phyloP scores from a whole-genome alignment of 176 grass and related monocot species.

The Musa schizocarpa region DNA sequence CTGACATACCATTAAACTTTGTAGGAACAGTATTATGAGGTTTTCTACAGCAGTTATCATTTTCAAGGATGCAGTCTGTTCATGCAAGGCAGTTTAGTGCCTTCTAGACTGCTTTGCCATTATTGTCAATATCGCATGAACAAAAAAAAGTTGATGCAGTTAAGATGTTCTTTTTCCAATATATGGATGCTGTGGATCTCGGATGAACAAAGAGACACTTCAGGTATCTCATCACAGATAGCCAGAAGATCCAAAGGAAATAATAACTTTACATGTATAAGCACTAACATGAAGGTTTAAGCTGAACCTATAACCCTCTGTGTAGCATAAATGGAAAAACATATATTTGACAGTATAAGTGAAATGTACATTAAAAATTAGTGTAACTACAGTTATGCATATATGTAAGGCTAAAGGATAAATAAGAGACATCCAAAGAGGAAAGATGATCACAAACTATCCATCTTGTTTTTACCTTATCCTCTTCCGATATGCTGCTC shows the following conservation, averaged over 20 bases:
- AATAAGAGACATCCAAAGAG: background rate
- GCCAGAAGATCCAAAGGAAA: background rate
- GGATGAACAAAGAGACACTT: background rate
- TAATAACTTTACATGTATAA: background rate
- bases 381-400: background rate
- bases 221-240: background rate
- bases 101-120: background rate
- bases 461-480: conserved; percentile 62
- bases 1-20: background rate
- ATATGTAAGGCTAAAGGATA: background rate
- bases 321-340: background rate
- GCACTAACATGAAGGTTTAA: background rate
- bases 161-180: too few species aligned
- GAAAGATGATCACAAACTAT: background rate
- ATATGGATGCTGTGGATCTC: background rate
- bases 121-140: background rate
- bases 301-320: background rate
- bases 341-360: background rate
- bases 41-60: background rate
- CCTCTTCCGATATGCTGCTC: conserved; percentile 62
- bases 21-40: background rate
- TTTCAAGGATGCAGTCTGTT: too few species aligned
- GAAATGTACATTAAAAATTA: background rate
- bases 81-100: too few species aligned
- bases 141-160: background rate